phyloP scores from a whole-genome alignment of 2,329 filamentous ascomycete species.

The Epichloe gansuensis region DNA sequence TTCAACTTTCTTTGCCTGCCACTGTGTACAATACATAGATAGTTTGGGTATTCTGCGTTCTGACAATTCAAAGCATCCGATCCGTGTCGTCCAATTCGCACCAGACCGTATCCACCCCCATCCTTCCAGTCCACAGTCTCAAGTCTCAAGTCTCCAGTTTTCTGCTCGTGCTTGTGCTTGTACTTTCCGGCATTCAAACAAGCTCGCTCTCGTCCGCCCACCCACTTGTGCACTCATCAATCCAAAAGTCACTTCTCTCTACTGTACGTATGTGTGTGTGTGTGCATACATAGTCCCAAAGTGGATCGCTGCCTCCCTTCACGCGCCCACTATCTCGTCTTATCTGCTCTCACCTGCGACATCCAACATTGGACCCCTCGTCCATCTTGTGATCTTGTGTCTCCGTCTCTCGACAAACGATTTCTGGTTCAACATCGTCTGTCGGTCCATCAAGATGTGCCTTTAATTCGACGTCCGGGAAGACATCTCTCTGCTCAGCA shows the following conservation, averaged over 20 bases:
- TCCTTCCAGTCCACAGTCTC: background rate
- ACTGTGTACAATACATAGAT: no score
- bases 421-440: background rate
- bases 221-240: no score
- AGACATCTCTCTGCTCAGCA: background rate
- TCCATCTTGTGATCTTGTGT: background rate
- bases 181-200: background rate
- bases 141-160: background rate
- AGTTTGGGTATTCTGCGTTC: no score
- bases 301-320: background rate
- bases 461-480: background rate
- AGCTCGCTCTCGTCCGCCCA: background rate
- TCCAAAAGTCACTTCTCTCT: no score
- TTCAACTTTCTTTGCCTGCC: background rate
- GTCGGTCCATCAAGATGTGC: background rate
- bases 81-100: background rate
- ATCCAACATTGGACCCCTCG: background rate
- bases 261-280: no score
- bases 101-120: background rate
- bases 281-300: background rate
- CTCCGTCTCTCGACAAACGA: background rate
- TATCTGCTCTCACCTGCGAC: conserved; percentile 1
- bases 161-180: background rate
- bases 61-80: background rate
- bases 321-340: background rate